Evolutionary conservation across 805 yeast species (phyloP).

Genomic region (Kuraishia capsulata): DNA sequence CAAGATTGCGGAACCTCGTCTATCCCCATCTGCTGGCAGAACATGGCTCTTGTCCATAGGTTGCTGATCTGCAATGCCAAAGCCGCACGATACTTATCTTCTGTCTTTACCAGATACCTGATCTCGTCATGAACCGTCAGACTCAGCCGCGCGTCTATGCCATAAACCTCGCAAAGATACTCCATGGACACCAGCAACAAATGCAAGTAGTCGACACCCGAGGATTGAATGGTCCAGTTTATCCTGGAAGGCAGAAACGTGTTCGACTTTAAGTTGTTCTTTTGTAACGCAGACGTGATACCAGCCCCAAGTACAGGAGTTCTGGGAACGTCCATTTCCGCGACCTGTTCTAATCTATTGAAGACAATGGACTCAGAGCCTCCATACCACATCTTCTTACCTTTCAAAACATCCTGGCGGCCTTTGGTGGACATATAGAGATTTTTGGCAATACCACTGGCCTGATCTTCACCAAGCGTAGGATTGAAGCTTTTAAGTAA

Average conservation of each 20-base stretch:
- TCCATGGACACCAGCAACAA: slow-evolving; percentile 81
- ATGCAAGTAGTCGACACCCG: slow-evolving; percentile 95
- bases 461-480: slow-evolving; percentile 53
- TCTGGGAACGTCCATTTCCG: slow-evolving; percentile 67
- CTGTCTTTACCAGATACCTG: slow-evolving; percentile 65
- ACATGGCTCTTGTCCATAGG: slow-evolving; percentile 94
- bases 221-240: slow-evolving; percentile 97
- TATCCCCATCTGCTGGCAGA: slow-evolving; percentile 86
- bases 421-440: slow-evolving; percentile 87
- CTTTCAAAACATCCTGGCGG: slow-evolving; percentile 18
- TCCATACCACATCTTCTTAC: slow-evolving; percentile 52
- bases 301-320: slow-evolving; percentile 94
- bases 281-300: slow-evolving; percentile 74
- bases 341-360: slow-evolving; percentile 80
- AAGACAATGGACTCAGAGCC: slow-evolving; percentile 93
- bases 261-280: slow-evolving; percentile 52
- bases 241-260: slow-evolving; percentile 81
- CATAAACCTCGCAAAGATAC: slow-evolving; percentile 55
- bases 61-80: slow-evolving; percentile 82
- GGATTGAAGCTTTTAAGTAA: slow-evolving; percentile 80
- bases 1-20: slow-evolving; percentile 87
- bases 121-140: slow-evolving; percentile 95
- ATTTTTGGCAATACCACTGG: slow-evolving; percentile 50
- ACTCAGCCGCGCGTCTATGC: slow-evolving; percentile 65
- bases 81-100: slow-evolving; percentile 70